A percentile compares a stretch with the other conserved stretches of the same genome.
phyloP scores from a whole-genome alignment of 768 basidiomycete genomes.

The Royoungia palumana region DNA sequence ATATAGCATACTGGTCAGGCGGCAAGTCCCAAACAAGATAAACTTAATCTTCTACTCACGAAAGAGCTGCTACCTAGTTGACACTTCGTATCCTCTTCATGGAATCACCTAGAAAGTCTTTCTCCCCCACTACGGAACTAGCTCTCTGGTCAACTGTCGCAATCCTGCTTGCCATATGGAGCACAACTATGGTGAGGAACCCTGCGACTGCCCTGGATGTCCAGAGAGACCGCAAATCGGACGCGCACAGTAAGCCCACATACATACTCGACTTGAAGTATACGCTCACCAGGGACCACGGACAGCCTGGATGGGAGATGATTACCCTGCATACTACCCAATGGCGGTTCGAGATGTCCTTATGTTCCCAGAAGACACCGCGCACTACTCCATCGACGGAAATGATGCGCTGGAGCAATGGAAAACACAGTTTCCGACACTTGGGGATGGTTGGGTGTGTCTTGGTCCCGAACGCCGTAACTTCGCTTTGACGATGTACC shows the following conservation, averaged over 20 bases:
- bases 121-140: conserved; percentile 15
- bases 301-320: conserved; percentile 26
- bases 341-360: conserved; percentile 19
- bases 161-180: conserved; percentile 21
- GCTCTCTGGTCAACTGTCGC: conserved; percentile 20
- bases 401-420: conserved; percentile 20
- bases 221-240: neutral
- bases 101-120: conserved; percentile 7
- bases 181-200: conserved; percentile 6
- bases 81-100: conserved; percentile 2
- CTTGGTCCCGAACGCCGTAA: conserved; percentile 28
- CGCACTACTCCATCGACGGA: conserved; percentile 25
- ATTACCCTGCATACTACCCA: conserved; percentile 26
- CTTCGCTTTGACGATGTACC: conserved; percentile 37
- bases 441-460: conserved; percentile 23
- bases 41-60: conserved; percentile 4
- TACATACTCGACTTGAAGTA: neutral
- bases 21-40: conserved; percentile 1
- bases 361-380: conserved; percentile 27
- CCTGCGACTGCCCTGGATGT: neutral
- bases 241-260: conserved; percentile 18
- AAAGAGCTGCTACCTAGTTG: neutral
- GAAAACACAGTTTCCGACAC: conserved; percentile 22
- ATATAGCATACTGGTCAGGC: conserved; percentile 1
- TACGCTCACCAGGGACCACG: neutral